phyloP scores from a whole-genome alignment of 2,329 filamentous ascomycete species.

The Colletotrichum spaethianum region DNA sequence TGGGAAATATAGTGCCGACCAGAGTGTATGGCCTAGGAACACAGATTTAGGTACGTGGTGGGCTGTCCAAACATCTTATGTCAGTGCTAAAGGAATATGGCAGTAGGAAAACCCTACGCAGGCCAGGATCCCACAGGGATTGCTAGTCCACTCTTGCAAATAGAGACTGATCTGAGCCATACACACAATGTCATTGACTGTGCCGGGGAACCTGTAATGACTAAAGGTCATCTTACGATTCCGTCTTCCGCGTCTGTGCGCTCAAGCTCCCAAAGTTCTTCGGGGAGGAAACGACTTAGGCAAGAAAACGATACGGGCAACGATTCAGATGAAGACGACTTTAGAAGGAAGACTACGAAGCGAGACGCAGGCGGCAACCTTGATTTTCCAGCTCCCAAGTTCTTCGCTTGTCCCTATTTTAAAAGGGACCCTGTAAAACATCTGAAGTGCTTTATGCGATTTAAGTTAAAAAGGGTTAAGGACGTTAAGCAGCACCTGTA shows the following conservation, averaged over 20 bases:
- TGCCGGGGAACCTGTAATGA: background rate
- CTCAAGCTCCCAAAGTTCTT: background rate
- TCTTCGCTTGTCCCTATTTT: constrained; percentile 48
- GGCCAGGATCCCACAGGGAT: background rate
- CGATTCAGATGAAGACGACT: background rate
- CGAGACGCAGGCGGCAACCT: background rate
- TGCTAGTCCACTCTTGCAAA: background rate
- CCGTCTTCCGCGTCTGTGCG: background rate
- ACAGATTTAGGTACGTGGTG: background rate
- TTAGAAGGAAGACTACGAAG: background rate
- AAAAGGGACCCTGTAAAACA: constrained; percentile 46
- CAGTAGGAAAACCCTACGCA: background rate
- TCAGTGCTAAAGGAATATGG: background rate
- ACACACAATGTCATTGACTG: background rate
- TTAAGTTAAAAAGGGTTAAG: constrained; percentile 45
- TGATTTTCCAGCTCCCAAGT: background rate
- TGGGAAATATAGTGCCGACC: background rate
- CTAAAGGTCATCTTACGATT: background rate
- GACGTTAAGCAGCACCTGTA: constrained; percentile 50
- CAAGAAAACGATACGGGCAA: background rate
- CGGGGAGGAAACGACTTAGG: background rate
- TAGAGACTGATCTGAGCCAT: background rate
- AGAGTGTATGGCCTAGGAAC: background rate
- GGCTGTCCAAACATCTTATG: too few species aligned
- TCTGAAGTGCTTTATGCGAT: constrained; percentile 45